Evolutionary conservation across 768 basidiomycete genomes (phyloP), one percentile per base, ranked within the genome.

Genomic region (Suillus subluteus): DNA sequence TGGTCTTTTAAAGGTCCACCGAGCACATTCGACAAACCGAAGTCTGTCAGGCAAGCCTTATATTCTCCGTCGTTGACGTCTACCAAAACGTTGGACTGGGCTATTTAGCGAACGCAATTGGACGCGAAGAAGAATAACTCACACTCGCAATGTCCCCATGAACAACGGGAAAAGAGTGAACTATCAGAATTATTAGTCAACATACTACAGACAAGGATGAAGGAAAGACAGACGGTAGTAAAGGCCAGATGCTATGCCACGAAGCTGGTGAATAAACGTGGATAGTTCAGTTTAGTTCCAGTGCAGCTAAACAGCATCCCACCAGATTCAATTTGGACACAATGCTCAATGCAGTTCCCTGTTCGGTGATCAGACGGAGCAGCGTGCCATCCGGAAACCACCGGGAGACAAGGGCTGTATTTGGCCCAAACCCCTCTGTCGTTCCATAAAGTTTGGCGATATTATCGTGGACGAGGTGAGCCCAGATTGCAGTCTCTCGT

Each of bases 21-120:
- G 6, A 50, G 6, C 7, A 50, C 6, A 26, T 23, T 26, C 1
- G 50, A 23, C 50, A 50, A 3, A 0, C 83, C 83, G 56, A 85
- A 84, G 62, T 83, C 83, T 40, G 79, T 76, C 7, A 85, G 67
- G 7, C 77, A 75, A 0, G 79, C 82, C n/a, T 73, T 76, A 16
- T 77, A 67, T n/a, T 68, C 46, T 16, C 32, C 56, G 1, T 18
- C 30, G 3, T 32, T 8, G 8, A 55, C 5, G 4, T 68, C 67
- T 0, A 73, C 16, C 13, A 73, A 62, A 1, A 73, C 58, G 1
- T 74, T 70, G 2, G 66, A n/a, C n/a, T n/a, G n/a, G n/a, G n/a
- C n/a, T n/a, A n/a, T n/a, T n/a, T n/a, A n/a, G n/a, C n/a, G n/a
- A n/a, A n/a, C n/a, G n/a, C n/a, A n/a, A n/a, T n/a, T n/a, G n/a